These are phyloP conservation scores for Vanrija humicola DNA, from an alignment of 1,284 basidiomycete species.

Conservation along the genomic window DNA sequence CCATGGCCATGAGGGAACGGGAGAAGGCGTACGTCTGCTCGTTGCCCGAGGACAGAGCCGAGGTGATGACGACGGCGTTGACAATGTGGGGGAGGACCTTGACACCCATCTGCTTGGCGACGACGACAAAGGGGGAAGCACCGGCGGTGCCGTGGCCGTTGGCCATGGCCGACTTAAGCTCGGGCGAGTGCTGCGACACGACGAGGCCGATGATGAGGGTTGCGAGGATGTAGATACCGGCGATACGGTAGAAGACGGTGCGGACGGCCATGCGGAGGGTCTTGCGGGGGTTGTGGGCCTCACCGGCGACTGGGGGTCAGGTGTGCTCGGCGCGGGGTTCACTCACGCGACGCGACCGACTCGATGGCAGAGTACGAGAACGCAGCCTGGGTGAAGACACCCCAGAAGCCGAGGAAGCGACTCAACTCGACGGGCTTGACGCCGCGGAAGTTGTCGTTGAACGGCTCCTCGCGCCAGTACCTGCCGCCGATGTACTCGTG, in stretches of 20 bases:
- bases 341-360: conserved; percentile 44
- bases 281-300: conserved; percentile 58
- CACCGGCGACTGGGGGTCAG: conserved; percentile 45
- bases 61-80: conserved; percentile 61
- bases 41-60: conserved; percentile 55
- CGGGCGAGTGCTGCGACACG: conserved; percentile 50
- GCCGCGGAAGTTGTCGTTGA: conserved; percentile 41
- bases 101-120: conserved; percentile 61
- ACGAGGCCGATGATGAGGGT: conserved; percentile 16
- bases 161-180: conserved; percentile 53
- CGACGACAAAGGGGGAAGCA: conserved; percentile 76
- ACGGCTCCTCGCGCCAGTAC: conserved; percentile 61
- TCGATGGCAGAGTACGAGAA: conserved; percentile 43
- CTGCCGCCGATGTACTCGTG: conserved; percentile 47
- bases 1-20: conserved; percentile 52
- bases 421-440: conserved; percentile 11
- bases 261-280: conserved; percentile 70
- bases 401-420: conserved; percentile 61
- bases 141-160: conserved; percentile 59
- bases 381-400: conserved; percentile 52
- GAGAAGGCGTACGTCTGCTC: conserved; percentile 54
- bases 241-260: conserved; percentile 68
- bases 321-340: no score
- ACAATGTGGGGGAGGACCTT: conserved; percentile 62
- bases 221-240: conserved; percentile 55